A percentile compares a stretch with the other conserved stretches of the same genome.
Evolutionary conservation across 2,329 filamentous ascomycete species (phyloP).

Genomic region (Aureobasidium sp.): DNA sequence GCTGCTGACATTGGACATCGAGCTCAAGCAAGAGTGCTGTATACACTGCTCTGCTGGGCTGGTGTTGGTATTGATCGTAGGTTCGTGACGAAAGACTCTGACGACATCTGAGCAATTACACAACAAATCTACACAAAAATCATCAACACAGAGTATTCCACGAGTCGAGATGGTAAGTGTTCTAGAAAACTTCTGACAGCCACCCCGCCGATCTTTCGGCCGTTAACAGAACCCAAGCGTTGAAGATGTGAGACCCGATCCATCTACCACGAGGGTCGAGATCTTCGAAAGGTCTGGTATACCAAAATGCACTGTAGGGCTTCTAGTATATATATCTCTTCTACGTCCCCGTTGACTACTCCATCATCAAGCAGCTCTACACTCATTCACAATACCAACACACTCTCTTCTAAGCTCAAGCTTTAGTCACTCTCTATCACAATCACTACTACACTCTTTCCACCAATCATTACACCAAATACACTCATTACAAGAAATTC

Average conservation of each 20-base stretch:
- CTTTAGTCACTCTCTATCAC: not conserved
- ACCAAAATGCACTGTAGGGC: not conserved
- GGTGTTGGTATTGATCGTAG: not conserved
- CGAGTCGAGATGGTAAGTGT: not conserved
- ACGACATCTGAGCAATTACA: not conserved
- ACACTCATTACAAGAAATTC: not conserved
- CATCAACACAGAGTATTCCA: not conserved
- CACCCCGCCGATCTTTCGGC: slow-evolving; percentile 1
- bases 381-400: not conserved
- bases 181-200: not conserved
- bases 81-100: not conserved
- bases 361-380: not conserved
- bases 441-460: not conserved
- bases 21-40: too few relatives aligned
- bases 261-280: not conserved
- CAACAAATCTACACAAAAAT: not conserved
- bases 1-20: not conserved
- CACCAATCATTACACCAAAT: not conserved
- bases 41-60: not conserved
- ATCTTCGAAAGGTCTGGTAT: not conserved
- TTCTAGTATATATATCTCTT: not conserved
- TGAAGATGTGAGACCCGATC: slow-evolving; percentile 9
- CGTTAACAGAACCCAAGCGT: not conserved
- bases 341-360: not conserved
- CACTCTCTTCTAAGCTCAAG: not conserved